Evolutionary conservation across 2,329 filamentous ascomycete species (phyloP), one percentile per base, ranked within the genome.

Genomic region (Cryphonectria naterciae): DNA sequence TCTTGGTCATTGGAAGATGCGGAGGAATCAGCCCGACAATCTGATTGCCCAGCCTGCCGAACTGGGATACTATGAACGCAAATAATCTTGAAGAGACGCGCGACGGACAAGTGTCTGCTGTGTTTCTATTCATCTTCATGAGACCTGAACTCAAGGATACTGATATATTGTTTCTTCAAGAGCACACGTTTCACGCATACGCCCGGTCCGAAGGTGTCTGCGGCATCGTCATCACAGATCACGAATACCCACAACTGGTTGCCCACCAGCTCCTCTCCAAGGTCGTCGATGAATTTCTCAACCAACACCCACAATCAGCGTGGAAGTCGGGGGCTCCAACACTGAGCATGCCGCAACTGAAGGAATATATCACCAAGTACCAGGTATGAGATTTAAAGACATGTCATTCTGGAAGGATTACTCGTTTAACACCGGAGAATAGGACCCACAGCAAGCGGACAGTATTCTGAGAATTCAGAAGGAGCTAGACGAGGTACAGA

Each of bases 381-480:
- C 71, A 72, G 65, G 70, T 70, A 66, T 41, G 65, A 46, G 6
- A n/a, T 13, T 15, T 2, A 6, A 15, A 13, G 22, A 64, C 7
- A 28, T 19, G 22, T 43, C 37, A 2, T n/a, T 35, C 2, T 13
- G 22, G 25, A 4, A 15, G 4, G 28, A 49, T 13, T 25, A 22
- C 37, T 41, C 7, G 19, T 41, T 46, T 72, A n/a, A 72, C 61
- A 17, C 7, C 37, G 39, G 19, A 52, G 17, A 46, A 13, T 93
- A 97, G 84, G 93, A 98, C 80, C 94, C 95, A 17, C 86, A 91
- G 78, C 88, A 97, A 83, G 95, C 94, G 75, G 94, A 97, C 83
- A 95, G 91, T 82, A 97, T 98, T 79, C 89, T 94, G 86, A 95
- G 94, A 87, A 98, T 99, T 77, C 95, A 98, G 82, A 92, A 94